Conservation (phyloP, 768 basidiomycete genomes). For the Collybia mongolica region DNA sequence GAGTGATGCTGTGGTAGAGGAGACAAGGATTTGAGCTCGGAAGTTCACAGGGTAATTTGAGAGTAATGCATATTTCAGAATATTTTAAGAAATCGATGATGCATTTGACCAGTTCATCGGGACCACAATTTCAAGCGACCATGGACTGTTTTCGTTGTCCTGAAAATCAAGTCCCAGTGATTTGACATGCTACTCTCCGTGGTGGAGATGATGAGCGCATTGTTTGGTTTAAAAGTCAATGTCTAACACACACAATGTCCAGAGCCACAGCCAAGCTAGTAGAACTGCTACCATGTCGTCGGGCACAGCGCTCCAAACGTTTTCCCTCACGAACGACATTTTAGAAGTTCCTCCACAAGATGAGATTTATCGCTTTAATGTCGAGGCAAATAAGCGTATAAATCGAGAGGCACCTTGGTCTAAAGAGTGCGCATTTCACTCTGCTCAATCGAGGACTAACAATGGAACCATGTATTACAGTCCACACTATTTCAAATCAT, state of each 20-base stretch:
- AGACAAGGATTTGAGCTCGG: constrained; percentile 29
- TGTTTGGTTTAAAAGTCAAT: constrained; percentile 1
- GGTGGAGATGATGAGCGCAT: too few species aligned
- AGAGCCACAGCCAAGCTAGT: neutral
- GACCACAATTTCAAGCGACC: too few species aligned
- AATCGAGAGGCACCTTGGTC: constrained; percentile 79
- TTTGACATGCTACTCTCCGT: too few species aligned
- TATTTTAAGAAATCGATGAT: too few species aligned
- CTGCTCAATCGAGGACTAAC: neutral
- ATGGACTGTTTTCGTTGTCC: too few species aligned
- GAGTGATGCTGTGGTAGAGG: constrained; percentile 29
- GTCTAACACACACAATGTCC: neutral
- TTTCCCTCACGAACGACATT: constrained; percentile 71
- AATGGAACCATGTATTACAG: constrained; percentile 30
- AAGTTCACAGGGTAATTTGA: too few species aligned
- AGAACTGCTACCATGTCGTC: constrained; percentile 28
- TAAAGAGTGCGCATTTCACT: constrained; percentile 62
- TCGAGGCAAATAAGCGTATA: constrained; percentile 62
- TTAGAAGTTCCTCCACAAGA: constrained; percentile 72
- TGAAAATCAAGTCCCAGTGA: too few species aligned
- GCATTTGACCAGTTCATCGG: too few species aligned
- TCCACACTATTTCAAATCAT: constrained; percentile 81
- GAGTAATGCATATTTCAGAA: too few species aligned
- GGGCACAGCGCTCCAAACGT: constrained; percentile 68
- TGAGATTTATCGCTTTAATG: constrained; percentile 76